These are phyloP conservation scores for Calocera cornea DNA, from an alignment of 768 basidiomycete genomes.

Conservation along the genomic window DNA sequence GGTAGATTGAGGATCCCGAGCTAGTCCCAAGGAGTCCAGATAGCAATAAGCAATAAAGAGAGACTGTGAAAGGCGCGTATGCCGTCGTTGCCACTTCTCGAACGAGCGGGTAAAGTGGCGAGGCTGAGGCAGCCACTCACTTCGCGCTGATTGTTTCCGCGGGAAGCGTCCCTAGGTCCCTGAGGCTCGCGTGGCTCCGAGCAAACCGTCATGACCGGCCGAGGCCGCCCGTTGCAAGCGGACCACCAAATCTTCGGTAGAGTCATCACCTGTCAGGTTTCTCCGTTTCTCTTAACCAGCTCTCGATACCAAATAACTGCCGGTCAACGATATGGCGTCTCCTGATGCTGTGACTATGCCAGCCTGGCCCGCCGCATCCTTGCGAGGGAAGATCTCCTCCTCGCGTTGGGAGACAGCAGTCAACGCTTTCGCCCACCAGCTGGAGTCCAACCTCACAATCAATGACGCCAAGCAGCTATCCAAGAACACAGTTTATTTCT, in stretches of 20 bases:
- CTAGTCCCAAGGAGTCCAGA: too few species aligned
- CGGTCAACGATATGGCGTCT: neutral
- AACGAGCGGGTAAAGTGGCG: neutral
- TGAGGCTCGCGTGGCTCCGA: neutral
- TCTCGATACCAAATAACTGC: too few species aligned
- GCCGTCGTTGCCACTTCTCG: neutral
- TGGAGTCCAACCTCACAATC: neutral
- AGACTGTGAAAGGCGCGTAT: too few species aligned
- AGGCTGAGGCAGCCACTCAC: neutral
- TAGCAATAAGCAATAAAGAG: too few species aligned
- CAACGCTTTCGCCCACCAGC: neutral
- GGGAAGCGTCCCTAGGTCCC: neutral
- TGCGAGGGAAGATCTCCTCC: neutral
- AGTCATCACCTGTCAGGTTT: neutral
- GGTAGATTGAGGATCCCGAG: too few species aligned
- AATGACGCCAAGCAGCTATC: neutral
- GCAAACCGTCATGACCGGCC: neutral
- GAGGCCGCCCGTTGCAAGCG: neutral
- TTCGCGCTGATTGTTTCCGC: neutral
- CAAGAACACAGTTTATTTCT: neutral
- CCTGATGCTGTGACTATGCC: neutral
- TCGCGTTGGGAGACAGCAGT: neutral
- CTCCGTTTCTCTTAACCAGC: too few species aligned
- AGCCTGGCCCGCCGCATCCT: neutral
- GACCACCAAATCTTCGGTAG: neutral